Evolutionary conservation across 352 stramenopile species (phyloP).

Genomic region (Phytophthora meadii): DNA sequence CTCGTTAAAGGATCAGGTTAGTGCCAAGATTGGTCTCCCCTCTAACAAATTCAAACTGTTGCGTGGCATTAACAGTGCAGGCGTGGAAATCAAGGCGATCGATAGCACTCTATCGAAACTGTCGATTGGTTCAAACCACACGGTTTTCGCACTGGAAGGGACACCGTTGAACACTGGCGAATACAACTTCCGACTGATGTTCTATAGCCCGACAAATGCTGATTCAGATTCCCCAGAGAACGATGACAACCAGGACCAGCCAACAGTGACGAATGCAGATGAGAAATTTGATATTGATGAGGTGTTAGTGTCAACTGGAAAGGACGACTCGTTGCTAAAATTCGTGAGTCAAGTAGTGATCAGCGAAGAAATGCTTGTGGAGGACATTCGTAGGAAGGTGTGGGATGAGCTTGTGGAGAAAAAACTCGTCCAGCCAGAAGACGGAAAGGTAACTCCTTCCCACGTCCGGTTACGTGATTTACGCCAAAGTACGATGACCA

Average conservation of each 20-base stretch:
- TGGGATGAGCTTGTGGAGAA: constrained; percentile 58
- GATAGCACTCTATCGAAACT: constrained; percentile 81
- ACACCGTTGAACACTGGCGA: constrained; percentile 72
- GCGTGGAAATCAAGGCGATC: constrained; percentile 84
- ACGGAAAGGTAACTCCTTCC: constrained; percentile 35
- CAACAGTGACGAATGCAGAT: constrained; percentile 31
- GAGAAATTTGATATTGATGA: constrained; percentile 71
- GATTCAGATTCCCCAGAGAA: constrained; percentile 9
- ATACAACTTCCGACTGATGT: constrained; percentile 81
- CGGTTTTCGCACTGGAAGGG: constrained; percentile 70
- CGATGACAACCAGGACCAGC: constrained; percentile 23
- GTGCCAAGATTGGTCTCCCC: constrained; percentile 48
- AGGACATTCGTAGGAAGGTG: constrained; percentile 67
- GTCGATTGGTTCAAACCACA: constrained; percentile 73
- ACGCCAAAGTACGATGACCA: constrained; percentile 70
- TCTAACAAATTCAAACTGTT: constrained; percentile 78
- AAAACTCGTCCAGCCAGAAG: constrained; percentile 34
- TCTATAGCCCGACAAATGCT: constrained; percentile 43
- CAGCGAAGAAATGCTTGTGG: constrained; percentile 77
- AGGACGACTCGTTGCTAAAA: constrained; percentile 62
- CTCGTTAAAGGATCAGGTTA: constrained; percentile 67
- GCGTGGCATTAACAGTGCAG: constrained; percentile 69
- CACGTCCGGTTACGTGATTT: constrained; percentile 75
- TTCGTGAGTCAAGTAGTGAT: constrained; percentile 74
- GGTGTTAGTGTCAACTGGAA: constrained; percentile 54